Percentiles rank a stretch among this genome's conserved stretches.
Conservation (phyloP, 2,329 filamentous ascomycete species). For the Talaromyces piceae region DNA sequence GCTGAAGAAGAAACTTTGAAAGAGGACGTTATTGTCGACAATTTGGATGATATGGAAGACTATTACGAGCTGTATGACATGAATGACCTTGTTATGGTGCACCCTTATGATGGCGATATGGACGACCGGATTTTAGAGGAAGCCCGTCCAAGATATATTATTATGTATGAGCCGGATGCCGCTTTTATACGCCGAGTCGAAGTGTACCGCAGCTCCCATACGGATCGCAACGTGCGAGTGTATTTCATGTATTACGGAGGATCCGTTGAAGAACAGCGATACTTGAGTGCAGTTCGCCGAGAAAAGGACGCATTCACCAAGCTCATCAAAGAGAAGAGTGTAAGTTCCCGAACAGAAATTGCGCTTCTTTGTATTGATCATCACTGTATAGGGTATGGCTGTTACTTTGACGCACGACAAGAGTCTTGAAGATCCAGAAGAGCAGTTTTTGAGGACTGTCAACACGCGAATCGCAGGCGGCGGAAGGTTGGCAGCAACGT, state of each 20-base stretch:
- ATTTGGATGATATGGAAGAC: conserved; percentile 83
- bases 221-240: conserved; percentile 77
- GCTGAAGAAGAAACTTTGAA: conserved; percentile 70
- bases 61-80: conserved; percentile 89
- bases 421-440: conserved; percentile 71
- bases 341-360: conserved; percentile 20
- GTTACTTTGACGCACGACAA: conserved; percentile 72
- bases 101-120: conserved; percentile 91
- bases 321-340: conserved; percentile 84
- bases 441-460: conserved; percentile 85
- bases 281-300: conserved; percentile 78
- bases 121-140: conserved; percentile 97
- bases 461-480: conserved; percentile 96
- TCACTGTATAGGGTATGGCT: conserved; percentile 60
- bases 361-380: conserved; percentile 12
- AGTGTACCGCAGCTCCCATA: conserved; percentile 91
- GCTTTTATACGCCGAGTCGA: conserved; percentile 92
- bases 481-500: conserved; percentile 73
- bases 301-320: conserved; percentile 96
- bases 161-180: conserved; percentile 97
- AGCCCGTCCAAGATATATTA: conserved; percentile 82
- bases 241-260: conserved; percentile 97
- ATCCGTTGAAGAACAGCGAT: conserved; percentile 92
- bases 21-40: conserved; percentile 60
- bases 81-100: conserved; percentile 78